A percentile compares a stretch with the other conserved stretches of the same genome.
Conservation (phyloP, 2,329 filamentous ascomycete genomes). For the Colletotrichum sp. region DNA sequence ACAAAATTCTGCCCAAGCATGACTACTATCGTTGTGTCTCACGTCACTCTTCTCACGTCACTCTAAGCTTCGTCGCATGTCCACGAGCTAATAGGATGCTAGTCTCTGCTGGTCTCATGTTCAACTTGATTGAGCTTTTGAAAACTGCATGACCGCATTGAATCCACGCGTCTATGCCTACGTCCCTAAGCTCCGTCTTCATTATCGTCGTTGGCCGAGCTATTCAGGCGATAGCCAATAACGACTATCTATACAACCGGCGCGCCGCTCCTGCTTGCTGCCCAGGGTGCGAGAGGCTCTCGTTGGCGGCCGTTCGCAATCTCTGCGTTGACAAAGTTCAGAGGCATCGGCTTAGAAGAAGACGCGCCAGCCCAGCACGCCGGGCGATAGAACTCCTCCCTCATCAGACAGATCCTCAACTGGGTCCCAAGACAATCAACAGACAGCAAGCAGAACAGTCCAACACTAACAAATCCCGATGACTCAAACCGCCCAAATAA, state of each 20-base stretch:
- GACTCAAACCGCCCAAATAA: slow-evolving; percentile 20
- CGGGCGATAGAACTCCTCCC: background rate
- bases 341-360: background rate
- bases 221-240: slow-evolving; percentile 18
- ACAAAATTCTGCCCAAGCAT: background rate
- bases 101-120: background rate
- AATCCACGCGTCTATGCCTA: background rate
- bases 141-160: background rate
- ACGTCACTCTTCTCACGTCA: background rate
- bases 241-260: slow-evolving; percentile 13
- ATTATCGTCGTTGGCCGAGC: slow-evolving; percentile 10
- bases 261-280: background rate
- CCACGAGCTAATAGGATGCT: background rate
- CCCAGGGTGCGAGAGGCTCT: background rate
- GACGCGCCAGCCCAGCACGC: background rate
- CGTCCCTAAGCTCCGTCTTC: slow-evolving; percentile 3
- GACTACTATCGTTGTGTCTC: background rate
- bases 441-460: slow-evolving; percentile 18
- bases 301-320: background rate
- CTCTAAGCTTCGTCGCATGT: background rate
- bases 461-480: slow-evolving; percentile 17
- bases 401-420: slow-evolving; percentile 10
- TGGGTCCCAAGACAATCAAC: slow-evolving; percentile 11
- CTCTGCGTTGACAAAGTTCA: background rate
- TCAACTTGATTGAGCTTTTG: background rate